Percentiles rank a stretch among this genome's conserved stretches.
phyloP scores from a whole-genome alignment of 495 filamentous ascomycete genomes.

The Aspergillus leporis region DNA sequence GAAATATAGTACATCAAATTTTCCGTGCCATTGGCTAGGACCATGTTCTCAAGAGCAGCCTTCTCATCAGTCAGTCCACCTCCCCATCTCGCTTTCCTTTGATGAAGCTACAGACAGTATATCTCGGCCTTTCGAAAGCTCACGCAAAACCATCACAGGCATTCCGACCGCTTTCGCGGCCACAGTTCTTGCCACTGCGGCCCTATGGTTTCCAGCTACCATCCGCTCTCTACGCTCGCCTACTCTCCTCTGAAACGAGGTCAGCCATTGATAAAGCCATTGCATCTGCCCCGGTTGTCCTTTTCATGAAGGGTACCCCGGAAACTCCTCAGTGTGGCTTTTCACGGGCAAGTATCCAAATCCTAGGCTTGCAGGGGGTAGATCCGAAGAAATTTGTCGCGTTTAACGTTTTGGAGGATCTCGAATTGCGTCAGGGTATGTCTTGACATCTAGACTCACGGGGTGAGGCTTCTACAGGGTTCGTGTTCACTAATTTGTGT shows the following conservation, averaged over 20 bases:
- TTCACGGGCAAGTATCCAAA: slow-evolving; percentile 92
- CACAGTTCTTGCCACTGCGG: slow-evolving; percentile 28
- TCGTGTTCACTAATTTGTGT: slow-evolving; percentile 1
- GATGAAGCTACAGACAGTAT: not conserved
- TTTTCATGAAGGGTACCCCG: slow-evolving; percentile 99
- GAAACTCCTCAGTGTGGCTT: slow-evolving; percentile 98
- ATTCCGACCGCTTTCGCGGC: slow-evolving; percentile 39
- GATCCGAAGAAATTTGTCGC: slow-evolving; percentile 96
- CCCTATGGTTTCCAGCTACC: slow-evolving; percentile 30
- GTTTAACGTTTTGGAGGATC: slow-evolving; percentile 93
- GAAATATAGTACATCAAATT: too few species aligned
- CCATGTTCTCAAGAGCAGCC: slow-evolving; percentile 42
- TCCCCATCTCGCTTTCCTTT: not conserved
- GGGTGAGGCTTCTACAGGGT: not conserved
- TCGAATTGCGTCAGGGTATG: slow-evolving; percentile 81
- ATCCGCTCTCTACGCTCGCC: slow-evolving; percentile 50
- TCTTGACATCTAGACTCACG: not conserved
- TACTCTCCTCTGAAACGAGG: slow-evolving; percentile 74
- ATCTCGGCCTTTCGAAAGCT: not conserved
- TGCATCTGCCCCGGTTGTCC: slow-evolving; percentile 79
- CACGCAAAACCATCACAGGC: slow-evolving; percentile 25
- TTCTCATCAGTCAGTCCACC: slow-evolving; percentile 32
- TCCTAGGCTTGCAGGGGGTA: slow-evolving; percentile 90
- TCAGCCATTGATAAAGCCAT: slow-evolving; percentile 87
- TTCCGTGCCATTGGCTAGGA: too few species aligned